A percentile compares a stretch with the other conserved stretches of the same genome.
Conservation (phyloP, 1,284 basidiomycete genomes). For the Leccinum solheimii region DNA sequence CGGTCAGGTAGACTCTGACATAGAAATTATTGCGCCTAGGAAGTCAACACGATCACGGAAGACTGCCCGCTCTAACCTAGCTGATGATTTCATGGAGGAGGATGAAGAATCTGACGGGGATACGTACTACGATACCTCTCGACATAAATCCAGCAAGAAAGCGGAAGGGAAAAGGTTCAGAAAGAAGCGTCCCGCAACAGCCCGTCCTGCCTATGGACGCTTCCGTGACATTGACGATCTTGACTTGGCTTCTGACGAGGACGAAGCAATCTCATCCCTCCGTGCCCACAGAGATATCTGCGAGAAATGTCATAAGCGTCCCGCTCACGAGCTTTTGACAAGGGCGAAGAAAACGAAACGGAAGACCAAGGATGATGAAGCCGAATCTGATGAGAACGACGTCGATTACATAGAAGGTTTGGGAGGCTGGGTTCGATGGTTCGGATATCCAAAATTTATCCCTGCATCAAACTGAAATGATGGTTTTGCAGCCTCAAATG, state of each 20-base stretch:
- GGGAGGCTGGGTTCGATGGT: constrained; percentile 89
- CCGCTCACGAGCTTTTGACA: constrained; percentile 56
- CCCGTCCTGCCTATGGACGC: constrained; percentile 65
- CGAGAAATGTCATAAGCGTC: constrained; percentile 66
- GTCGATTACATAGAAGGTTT: constrained; percentile 55
- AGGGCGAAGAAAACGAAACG: constrained; percentile 45
- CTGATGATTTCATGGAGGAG: constrained; percentile 33
- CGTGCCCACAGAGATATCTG: constrained; percentile 62
- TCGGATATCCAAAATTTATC: constrained; percentile 22
- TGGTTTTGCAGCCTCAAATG: constrained; percentile 62
- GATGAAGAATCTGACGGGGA: constrained; percentile 35
- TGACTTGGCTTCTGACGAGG: constrained; percentile 55
- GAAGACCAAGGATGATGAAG: constrained; percentile 42
- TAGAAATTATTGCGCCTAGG: constrained; percentile 30
- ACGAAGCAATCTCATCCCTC: constrained; percentile 56
- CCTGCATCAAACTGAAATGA: constrained; percentile 11
- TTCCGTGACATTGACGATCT: constrained; percentile 60
- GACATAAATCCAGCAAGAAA: constrained; percentile 18
- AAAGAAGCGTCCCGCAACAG: constrained; percentile 42
- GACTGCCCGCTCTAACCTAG: constrained; percentile 37
- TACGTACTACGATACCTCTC: constrained; percentile 35
- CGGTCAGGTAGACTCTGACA: constrained; percentile 37
- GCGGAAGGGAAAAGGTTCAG: constrained; percentile 21
- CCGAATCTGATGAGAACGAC: constrained; percentile 46
- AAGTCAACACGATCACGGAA: constrained; percentile 42